Conservation (phyloP, 768 basidiomycete genomes). For the Kwoniella dejecticola region DNA sequence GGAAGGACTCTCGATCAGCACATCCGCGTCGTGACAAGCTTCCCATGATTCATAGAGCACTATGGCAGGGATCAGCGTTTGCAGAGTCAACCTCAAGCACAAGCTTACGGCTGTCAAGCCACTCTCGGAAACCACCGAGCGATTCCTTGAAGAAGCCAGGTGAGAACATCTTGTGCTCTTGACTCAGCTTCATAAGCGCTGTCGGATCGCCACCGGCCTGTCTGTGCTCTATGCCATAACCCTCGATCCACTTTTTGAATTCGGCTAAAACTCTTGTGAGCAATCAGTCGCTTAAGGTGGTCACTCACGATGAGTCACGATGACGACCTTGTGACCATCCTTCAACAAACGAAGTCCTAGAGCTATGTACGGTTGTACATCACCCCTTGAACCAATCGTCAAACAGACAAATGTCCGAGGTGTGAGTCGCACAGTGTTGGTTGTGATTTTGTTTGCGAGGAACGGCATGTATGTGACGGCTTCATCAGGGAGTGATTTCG, state of each 20-base stretch:
- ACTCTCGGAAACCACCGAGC: conserved; percentile 64
- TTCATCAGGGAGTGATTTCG: conserved; percentile 41
- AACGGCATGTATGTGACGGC: conserved; percentile 49
- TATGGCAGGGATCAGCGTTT: conserved; percentile 39
- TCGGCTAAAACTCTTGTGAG: conserved; percentile 40
- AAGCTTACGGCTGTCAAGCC: conserved; percentile 66
- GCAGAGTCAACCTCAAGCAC: neutral
- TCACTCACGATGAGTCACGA: conserved; percentile 60
- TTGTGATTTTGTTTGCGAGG: conserved; percentile 41
- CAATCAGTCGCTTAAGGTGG: neutral
- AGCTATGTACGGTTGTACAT: conserved; percentile 63
- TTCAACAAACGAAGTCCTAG: conserved; percentile 57
- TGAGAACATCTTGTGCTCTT: conserved; percentile 67
- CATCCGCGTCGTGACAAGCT: conserved; percentile 67
- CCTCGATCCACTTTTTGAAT: conserved; percentile 64
- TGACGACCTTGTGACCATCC: conserved; percentile 60
- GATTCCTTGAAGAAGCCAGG: conserved; percentile 71
- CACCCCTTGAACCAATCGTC: conserved; percentile 67
- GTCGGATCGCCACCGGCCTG: conserved; percentile 71
- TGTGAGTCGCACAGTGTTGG: conserved; percentile 30
- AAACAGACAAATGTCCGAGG: conserved; percentile 65
- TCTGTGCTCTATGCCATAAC: conserved; percentile 65
- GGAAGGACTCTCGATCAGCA: conserved; percentile 68
- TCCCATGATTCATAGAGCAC: conserved; percentile 67
- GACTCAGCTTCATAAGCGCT: conserved; percentile 67